Percentiles rank a stretch among this genome's conserved stretches.
phyloP scores from a whole-genome alignment of 768 basidiomycete genomes.

The Amanita polypyramis region DNA sequence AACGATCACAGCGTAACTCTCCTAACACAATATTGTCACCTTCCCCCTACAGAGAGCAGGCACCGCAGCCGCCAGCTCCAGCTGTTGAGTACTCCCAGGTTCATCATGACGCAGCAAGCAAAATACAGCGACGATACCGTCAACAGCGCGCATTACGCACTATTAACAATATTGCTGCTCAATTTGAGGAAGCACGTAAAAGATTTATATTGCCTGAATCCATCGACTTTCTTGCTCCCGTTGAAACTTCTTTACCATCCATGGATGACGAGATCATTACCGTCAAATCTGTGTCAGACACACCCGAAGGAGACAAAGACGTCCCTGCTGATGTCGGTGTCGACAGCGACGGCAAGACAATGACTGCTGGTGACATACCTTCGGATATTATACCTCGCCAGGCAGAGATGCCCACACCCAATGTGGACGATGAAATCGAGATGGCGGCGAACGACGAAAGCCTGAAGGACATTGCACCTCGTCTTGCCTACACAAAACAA shows the following conservation, averaged over 20 bases:
- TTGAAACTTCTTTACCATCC: not conserved
- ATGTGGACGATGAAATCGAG: not conserved
- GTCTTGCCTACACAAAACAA: conserved; percentile 46
- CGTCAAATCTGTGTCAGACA: conserved; percentile 14
- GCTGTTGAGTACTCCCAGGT: conserved; percentile 17
- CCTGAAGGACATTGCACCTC: not conserved
- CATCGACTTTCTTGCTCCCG: conserved; percentile 37
- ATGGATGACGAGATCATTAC: conserved; percentile 19
- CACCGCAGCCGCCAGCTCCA: conserved; percentile 7
- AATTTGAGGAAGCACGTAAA: conserved; percentile 33
- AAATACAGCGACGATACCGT: conserved; percentile 38
- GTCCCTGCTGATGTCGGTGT: not conserved
- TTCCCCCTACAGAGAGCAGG: conserved; percentile 7
- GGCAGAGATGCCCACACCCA: not conserved
- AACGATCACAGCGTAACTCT: conserved; percentile 7
- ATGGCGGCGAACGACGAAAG: not conserved
- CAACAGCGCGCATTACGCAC: conserved; percentile 28
- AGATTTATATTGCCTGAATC: conserved; percentile 32
- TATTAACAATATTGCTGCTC: conserved; percentile 27
- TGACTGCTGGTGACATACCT: conserved; percentile 10
- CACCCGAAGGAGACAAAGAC: conserved; percentile 10
- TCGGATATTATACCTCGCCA: conserved; percentile 12
- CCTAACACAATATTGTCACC: conserved; percentile 5
- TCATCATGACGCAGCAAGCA: conserved; percentile 31
- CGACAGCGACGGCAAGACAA: not conserved